A percentile compares a stretch with the other conserved stretches of the same genome.
Conservation (phyloP, 169 alveolate genomes). For the Plasmodium malariae region DNA sequence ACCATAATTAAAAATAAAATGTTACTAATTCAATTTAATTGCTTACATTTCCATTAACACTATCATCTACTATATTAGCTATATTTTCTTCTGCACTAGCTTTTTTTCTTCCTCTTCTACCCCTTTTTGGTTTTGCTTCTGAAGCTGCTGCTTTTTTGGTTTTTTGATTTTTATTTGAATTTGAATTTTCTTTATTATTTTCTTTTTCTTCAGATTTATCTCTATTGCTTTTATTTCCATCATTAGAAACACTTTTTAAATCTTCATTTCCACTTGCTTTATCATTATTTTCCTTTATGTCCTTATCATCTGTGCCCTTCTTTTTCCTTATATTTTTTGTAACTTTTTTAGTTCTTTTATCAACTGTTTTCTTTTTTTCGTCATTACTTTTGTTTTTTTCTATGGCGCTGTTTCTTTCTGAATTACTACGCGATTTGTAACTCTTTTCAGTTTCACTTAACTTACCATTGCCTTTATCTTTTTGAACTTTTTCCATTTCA, state of each 20-base stretch:
- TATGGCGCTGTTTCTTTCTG: constrained; percentile 32
- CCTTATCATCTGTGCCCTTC: constrained; percentile 15
- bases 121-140: constrained; percentile 60
- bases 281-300: constrained; percentile 24
- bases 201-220: constrained; percentile 44
- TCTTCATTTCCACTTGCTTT: constrained; percentile 53
- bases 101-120: constrained; percentile 52
- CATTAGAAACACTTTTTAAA: constrained; percentile 47
- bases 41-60: constrained; percentile 33
- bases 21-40: constrained; percentile 32
- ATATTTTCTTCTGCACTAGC: constrained; percentile 8
- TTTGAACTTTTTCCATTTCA: constrained; percentile 14
- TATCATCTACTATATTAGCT: constrained; percentile 9
- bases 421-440: constrained; percentile 19
- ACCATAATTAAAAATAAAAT: constrained; percentile 7
- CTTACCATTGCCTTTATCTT: constrained; percentile 36
- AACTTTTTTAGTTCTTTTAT: constrained; percentile 7
- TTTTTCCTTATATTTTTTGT: constrained; percentile 22
- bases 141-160: constrained; percentile 38
- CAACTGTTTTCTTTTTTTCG: constrained; percentile 19
- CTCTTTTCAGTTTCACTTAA: constrained; percentile 34
- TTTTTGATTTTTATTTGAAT: constrained; percentile 27
- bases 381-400: constrained; percentile 39
- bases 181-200: constrained; percentile 34
- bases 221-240: constrained; percentile 55